Base-by-base conservation (phyloP, 169 alveolate genomes). In the Plasmodium chabaudi region DNA sequence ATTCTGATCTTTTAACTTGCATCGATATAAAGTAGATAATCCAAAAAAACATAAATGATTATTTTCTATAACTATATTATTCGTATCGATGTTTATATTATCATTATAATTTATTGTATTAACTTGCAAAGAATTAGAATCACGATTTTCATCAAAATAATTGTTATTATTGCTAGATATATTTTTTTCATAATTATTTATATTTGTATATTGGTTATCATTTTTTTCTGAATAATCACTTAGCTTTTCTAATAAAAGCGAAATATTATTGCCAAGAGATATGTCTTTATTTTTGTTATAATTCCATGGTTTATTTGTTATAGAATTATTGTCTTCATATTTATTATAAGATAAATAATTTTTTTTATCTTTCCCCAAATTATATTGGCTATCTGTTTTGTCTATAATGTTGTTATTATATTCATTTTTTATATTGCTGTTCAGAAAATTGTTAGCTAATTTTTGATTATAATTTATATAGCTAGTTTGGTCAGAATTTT, bases 71-170 rank as follows among this genome's bases (percentile, higher is more conserved):
- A 82, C 90, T 17, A 82, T 67, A 68, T 57, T 60, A 23, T 65
- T 68, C 15, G 90, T 82, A 49, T 82, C 90, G 0, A 82, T 12
- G 23, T 39, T 82, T 51, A 82, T 9, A 44, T 82, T 82, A 15
- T 82, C 90, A 51, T 82, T 82, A 61, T 82, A 82, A 42, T 82
- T 82, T 1, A 65, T 63, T 27, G 89, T 79, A 34, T 79, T 79
- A 21, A 79, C 79, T 57, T 53, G n/a, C 9, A 49, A 23, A 57
- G 23, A 13, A 23, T 44, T 19, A 9, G 17, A 17, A 5, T 73
- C 88, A 12, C 53, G 9, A 19, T 27, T 71, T 3, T 27, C 19
- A 17, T 51, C 13, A 55, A 34, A 53, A 55, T 17, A 10, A 12
- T 10, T 23, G 44, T 71, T 42, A 55, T 71, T 4, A 27, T 55